Evolutionary conservation across 306 rosid genomes (phyloP).

Genomic region (Ormosia semicastrata): DNA sequence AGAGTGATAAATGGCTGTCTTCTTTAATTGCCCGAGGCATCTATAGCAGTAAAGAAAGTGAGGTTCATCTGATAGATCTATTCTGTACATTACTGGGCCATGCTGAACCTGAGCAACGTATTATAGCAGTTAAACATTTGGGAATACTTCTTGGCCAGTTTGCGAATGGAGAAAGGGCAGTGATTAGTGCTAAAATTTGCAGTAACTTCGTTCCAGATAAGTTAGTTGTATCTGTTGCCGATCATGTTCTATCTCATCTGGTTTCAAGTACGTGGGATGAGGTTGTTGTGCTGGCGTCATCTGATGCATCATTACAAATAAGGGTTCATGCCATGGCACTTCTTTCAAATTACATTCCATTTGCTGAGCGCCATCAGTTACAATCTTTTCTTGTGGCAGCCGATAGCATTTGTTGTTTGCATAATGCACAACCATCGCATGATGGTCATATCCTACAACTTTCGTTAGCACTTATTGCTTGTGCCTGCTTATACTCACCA

Average conservation of each 20-base stretch:
- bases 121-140: constrained; percentile 65
- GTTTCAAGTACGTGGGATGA: constrained; percentile 88
- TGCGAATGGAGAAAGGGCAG: constrained; percentile 40
- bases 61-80: constrained; percentile 59
- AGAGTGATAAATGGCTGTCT: constrained; percentile 74
- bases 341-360: constrained; percentile 74
- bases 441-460: constrained; percentile 77
- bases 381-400: constrained; percentile 77
- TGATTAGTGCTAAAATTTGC: constrained; percentile 39
- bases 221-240: constrained; percentile 42
- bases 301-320: constrained; percentile 61
- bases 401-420: constrained; percentile 66
- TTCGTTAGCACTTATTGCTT: constrained; percentile 74
- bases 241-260: constrained; percentile 54
- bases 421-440: constrained; percentile 46
- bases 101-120: constrained; percentile 93
- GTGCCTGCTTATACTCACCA: constrained; percentile 76
- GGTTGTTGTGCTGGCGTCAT: constrained; percentile 72
- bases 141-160: constrained; percentile 71
- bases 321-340: constrained; percentile 74
- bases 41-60: constrained; percentile 55
- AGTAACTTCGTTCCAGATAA: constrained; percentile 45
- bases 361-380: constrained; percentile 63
- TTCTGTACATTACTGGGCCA: constrained; percentile 75
- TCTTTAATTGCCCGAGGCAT: constrained; percentile 58